Conservation (phyloP, 805 yeast species). For the Kodamaea hsintzibuensis region DNA sequence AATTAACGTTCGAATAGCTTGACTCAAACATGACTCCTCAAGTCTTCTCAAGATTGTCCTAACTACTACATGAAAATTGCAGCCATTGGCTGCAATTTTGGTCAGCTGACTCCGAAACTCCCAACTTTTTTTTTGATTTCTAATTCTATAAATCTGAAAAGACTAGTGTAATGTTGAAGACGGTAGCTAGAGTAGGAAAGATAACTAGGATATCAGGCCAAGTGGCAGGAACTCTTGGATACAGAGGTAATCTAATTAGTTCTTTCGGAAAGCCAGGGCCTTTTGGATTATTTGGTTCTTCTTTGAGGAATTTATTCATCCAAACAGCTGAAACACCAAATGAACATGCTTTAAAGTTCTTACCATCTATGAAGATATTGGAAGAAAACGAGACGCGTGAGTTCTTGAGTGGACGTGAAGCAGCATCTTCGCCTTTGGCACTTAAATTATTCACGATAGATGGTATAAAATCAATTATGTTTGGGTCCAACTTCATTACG, state of each 20-base stretch:
- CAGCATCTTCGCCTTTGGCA: conserved; percentile 74
- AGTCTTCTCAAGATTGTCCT: too few relatives aligned
- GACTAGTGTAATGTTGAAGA: background rate
- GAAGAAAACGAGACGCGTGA: conserved; percentile 64
- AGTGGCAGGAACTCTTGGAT: background rate
- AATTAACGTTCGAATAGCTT: too few relatives aligned
- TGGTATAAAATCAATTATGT: conserved; percentile 74
- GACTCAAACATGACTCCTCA: too few relatives aligned
- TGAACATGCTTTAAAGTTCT: conserved; percentile 79
- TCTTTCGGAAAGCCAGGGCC: background rate
- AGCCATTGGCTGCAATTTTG: background rate
- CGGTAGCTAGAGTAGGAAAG: background rate
- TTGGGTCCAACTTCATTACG: conserved; percentile 83
- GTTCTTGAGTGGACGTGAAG: conserved; percentile 73
- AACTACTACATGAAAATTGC: background rate
- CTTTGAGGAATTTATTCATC: conserved; percentile 50
- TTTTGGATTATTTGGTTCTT: background rate
- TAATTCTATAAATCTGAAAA: background rate
- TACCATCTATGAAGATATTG: conserved; percentile 72
- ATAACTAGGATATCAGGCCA: background rate
- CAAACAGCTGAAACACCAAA: conserved; percentile 88
- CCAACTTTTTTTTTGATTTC: background rate
- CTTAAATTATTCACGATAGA: conserved; percentile 71
- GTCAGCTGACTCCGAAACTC: background rate
- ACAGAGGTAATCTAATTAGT: background rate